Evolutionary conservation across 495 filamentous ascomycete species (phyloP), one percentile per base, ranked within the genome.

Genomic region (Penicillium paradoxum): DNA sequence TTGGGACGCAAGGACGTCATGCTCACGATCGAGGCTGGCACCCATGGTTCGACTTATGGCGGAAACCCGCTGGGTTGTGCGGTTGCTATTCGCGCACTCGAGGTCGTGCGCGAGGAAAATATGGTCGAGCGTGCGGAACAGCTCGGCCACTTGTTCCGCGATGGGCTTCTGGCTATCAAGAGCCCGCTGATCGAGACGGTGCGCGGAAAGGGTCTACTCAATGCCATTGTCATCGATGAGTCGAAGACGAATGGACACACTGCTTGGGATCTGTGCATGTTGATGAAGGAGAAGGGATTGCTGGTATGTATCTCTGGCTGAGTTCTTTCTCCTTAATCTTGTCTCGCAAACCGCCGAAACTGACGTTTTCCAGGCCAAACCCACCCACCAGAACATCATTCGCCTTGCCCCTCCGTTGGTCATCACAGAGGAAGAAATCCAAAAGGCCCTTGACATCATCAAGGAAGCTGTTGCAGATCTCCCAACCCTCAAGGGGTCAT

Each of bases 31-130:
- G 95, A 99, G 77, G 87, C 93, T 17, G 93, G 93, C 36, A 97
- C 93, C 24, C 93, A 99, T 64, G 93, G 93, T 29, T 95, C 89
- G 24, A 99, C 93, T 22, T 99, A 97, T 65, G 93, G 93, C 45
- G 93, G 93, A 37, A 99, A 99, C 72, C 93, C 93, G 2, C 77
- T 99, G n/a, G 93, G 90, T 1, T 97, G 91, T 59, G 93, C 93
- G 30, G 90, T 99, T 13, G 92, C 92, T 24, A 95, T 99, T 64
- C 86, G 90, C 49, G 93, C 93, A n/a, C 78, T 99, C 34, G 91
- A 97, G 73, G 79, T 99, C 44, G 83, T 99, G 40, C 80, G 90
- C 59, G 93, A 99, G 64, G 92, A 97, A 73, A 74, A 87, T 32
- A 79, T 99, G 70, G 86, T 91, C 34, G 84, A 88, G 64, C 82